phyloP scores from a whole-genome alignment of 2,329 filamentous ascomycete species.

The Ceratocystis ficicola region DNA sequence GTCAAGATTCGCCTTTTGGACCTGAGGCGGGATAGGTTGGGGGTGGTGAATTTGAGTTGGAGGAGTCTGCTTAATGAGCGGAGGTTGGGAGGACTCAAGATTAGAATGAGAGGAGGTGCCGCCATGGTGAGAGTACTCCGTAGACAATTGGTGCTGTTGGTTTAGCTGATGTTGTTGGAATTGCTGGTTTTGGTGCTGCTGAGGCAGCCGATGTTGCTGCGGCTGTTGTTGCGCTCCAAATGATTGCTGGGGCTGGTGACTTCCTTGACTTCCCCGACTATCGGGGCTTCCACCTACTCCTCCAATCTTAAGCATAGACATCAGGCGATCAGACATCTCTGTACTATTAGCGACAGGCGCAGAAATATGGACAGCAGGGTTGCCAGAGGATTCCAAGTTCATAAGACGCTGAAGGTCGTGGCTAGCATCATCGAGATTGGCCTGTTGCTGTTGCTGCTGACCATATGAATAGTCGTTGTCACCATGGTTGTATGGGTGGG shows the following conservation, averaged over 20 bases:
- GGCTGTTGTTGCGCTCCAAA: not conserved
- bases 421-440: slow-evolving; percentile 39
- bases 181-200: slow-evolving; percentile 19
- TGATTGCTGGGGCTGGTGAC: slow-evolving; percentile 3
- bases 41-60: slow-evolving; percentile 31
- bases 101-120: slow-evolving; percentile 43
- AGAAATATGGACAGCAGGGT: slow-evolving; percentile 13
- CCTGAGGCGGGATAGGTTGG: slow-evolving; percentile 44
- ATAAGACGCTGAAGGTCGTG: slow-evolving; percentile 43
- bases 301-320: slow-evolving; percentile 18
- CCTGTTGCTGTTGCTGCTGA: slow-evolving; percentile 28
- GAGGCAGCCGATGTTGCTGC: slow-evolving; percentile 16
- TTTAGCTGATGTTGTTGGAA: slow-evolving; percentile 20
- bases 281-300: not conserved
- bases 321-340: slow-evolving; percentile 17
- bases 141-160: slow-evolving; percentile 38
- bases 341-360: slow-evolving; percentile 14
- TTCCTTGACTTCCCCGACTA: not conserved
- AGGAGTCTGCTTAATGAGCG: slow-evolving; percentile 27
- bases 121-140: slow-evolving; percentile 39
- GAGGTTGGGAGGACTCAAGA: slow-evolving; percentile 39
- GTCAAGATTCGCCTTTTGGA: slow-evolving; percentile 37
- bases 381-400: slow-evolving; percentile 31
- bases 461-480: slow-evolving; percentile 7
- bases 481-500: not conserved